Conservation (phyloP, 1,284 basidiomycete species). For the Athelia sp. region DNA sequence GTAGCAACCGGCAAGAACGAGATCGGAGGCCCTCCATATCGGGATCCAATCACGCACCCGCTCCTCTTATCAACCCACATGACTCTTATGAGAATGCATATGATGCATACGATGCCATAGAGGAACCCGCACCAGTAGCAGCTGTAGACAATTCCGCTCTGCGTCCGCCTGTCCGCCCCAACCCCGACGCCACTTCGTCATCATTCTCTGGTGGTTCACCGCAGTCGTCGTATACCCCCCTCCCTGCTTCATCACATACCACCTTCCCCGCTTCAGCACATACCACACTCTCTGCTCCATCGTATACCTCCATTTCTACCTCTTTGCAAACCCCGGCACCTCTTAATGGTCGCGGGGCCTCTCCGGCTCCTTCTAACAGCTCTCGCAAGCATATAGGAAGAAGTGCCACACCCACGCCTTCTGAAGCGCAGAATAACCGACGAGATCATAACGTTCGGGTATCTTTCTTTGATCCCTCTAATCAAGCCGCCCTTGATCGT, state of each 20-base stretch:
- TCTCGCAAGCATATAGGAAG: constrained; percentile 14
- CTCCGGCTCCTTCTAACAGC: constrained; percentile 24
- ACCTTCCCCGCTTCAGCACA: neutral
- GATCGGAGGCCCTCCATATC: constrained; percentile 31
- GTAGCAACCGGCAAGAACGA: constrained; percentile 1
- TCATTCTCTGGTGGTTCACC: too few species aligned
- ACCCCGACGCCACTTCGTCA: too few species aligned
- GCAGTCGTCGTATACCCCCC: neutral
- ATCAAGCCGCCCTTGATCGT: constrained; percentile 70
- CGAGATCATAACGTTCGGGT: constrained; percentile 66
- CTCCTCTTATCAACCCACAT: constrained; percentile 1
- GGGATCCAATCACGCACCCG: constrained; percentile 13
- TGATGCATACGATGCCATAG: too few species aligned
- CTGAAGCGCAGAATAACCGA: constrained; percentile 27
- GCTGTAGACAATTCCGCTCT: too few species aligned
- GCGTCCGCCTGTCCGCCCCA: too few species aligned
- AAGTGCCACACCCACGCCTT: constrained; percentile 2
- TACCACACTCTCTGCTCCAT: neutral
- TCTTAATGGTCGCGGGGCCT: constrained; percentile 19
- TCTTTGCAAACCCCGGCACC: constrained; percentile 1
- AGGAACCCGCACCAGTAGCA: constrained; percentile 4
- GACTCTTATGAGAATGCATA: too few species aligned
- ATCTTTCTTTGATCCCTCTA: constrained; percentile 75
- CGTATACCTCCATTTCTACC: neutral
- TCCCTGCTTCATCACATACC: neutral